Conservation (phyloP, 257 asterid genomes). For the Rubia yunnanensis region DNA sequence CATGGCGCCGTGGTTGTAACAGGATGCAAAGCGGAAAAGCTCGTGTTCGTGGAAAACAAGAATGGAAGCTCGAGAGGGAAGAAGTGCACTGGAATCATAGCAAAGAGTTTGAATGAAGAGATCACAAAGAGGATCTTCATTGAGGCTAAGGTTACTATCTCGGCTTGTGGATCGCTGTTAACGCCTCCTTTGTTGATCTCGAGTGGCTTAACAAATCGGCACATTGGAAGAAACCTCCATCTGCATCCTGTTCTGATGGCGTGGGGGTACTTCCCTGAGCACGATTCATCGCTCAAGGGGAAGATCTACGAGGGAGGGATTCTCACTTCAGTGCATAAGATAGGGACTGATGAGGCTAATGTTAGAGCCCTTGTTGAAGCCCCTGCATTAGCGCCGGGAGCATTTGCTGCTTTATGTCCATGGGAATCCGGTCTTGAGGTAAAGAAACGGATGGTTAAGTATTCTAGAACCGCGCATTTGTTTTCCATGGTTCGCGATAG, state of each 20-base stretch:
- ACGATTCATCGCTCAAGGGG: slow-evolving; percentile 32
- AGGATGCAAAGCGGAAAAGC: slow-evolving; percentile 55
- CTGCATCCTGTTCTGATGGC: slow-evolving; percentile 88
- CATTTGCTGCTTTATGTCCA: slow-evolving; percentile 50
- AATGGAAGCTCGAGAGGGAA: slow-evolving; percentile 14
- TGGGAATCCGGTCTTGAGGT: slow-evolving; percentile 55
- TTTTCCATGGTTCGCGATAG: slow-evolving; percentile 56
- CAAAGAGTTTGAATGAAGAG: slow-evolving; percentile 26
- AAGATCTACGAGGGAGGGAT: slow-evolving; percentile 70
- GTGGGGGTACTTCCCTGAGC: slow-evolving; percentile 83
- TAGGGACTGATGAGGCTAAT: slow-evolving; percentile 21
- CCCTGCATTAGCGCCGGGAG: slow-evolving; percentile 57
- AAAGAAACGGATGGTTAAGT: slow-evolving; percentile 36
- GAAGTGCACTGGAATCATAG: slow-evolving; percentile 57
- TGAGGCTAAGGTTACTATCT: slow-evolving; percentile 58
- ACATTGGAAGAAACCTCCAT: slow-evolving; percentile 72
- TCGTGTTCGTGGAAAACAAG: slow-evolving; percentile 23
- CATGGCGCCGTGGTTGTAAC: slow-evolving; percentile 65
- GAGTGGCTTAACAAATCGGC: slow-evolving; percentile 60
- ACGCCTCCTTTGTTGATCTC: slow-evolving; percentile 71
- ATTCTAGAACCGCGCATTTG: slow-evolving; percentile 56
- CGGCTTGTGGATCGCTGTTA: slow-evolving; percentile 76
- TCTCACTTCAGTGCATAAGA: slow-evolving; percentile 64
- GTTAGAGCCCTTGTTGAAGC: slow-evolving; percentile 49
- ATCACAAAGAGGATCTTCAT: slow-evolving; percentile 31